Conservation (phyloP, 495 filamentous ascomycete species). For the Oleoguttula mirabilis region DNA sequence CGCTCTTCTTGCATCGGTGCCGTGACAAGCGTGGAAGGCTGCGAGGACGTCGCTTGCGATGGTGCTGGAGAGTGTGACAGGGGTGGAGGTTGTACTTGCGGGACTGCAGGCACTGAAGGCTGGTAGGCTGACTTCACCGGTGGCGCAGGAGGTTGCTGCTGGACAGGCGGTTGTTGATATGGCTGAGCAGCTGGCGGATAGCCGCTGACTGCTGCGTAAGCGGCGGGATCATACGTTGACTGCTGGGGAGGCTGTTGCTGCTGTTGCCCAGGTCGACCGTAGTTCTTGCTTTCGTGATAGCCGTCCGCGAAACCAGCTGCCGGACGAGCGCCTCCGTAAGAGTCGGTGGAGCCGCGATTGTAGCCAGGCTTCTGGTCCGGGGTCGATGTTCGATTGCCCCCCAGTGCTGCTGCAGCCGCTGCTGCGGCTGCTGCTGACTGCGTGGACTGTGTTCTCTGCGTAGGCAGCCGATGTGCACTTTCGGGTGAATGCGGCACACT, state of each 20-base stretch:
- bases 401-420: slow-evolving; percentile 36
- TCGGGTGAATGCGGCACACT: slow-evolving; percentile 30
- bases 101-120: slow-evolving; percentile 27
- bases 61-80: slow-evolving; percentile 8
- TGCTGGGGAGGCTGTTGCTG: slow-evolving; percentile 40
- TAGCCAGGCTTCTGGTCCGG: slow-evolving; percentile 26
- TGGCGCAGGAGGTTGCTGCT: slow-evolving; percentile 25
- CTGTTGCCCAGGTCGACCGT: slow-evolving; percentile 2
- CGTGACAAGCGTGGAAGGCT: slow-evolving; percentile 42
- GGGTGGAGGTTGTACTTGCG: slow-evolving; percentile 23
- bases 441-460: slow-evolving; percentile 35
- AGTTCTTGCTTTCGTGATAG: slow-evolving; percentile 7
- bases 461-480: slow-evolving; percentile 24
- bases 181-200: slow-evolving; percentile 20
- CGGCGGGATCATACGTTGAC: slow-evolving; percentile 58
- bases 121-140: slow-evolving; percentile 35
- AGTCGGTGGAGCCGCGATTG: slow-evolving; percentile 36
- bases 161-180: slow-evolving; percentile 3
- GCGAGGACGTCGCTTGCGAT: slow-evolving; percentile 2
- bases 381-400: slow-evolving; percentile 30
- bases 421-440: slow-evolving; percentile 33
- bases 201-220: slow-evolving; percentile 51
- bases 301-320: slow-evolving; percentile 12
- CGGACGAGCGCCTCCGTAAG: slow-evolving; percentile 19
- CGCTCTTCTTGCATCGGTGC: slow-evolving; percentile 19